These are phyloP conservation scores for Globisporangium solare DNA, from an alignment of 352 stramenopile species.

Conservation along the genomic window DNA sequence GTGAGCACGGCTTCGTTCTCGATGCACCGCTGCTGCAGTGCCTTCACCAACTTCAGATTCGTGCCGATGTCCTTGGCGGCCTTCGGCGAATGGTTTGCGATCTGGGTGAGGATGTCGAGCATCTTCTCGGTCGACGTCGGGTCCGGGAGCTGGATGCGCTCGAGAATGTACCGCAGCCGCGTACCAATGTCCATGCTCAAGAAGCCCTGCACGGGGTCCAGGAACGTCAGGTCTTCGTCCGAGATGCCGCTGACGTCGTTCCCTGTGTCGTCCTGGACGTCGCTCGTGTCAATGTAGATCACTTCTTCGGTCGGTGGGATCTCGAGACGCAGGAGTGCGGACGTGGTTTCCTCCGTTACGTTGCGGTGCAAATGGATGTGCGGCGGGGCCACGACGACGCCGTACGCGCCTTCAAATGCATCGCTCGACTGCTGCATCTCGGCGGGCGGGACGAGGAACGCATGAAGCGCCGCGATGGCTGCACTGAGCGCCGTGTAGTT, in stretches of 20 bases:
- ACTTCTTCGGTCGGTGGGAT: conserved; percentile 25
- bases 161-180: conserved; percentile 47
- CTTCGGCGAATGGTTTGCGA: conserved; percentile 47
- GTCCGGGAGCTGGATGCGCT: conserved; percentile 39
- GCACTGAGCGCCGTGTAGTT: conserved; percentile 56
- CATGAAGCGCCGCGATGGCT: conserved; percentile 44
- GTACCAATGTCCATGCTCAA: conserved; percentile 51
- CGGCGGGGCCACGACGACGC: conserved; percentile 23
- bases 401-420: conserved; percentile 24
- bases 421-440: conserved; percentile 4
- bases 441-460: conserved; percentile 37
- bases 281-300: conserved; percentile 45
- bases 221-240: conserved; percentile 42
- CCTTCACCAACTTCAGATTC: conserved; percentile 35
- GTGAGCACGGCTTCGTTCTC: conserved; percentile 45
- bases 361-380: conserved; percentile 40
- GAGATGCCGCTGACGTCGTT: conserved; percentile 31
- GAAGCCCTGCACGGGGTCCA: conserved; percentile 57
- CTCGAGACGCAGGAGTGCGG: conserved; percentile 1
- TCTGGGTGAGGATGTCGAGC: conserved; percentile 45
- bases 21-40: conserved; percentile 44
- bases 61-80: conserved; percentile 40
- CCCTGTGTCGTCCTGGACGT: conserved; percentile 14
- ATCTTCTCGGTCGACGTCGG: conserved; percentile 40
- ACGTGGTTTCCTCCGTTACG: not conserved